Evolutionary conservation across 1,284 basidiomycete species (phyloP).

Genomic region (Leucocoprinus gongylophorus): DNA sequence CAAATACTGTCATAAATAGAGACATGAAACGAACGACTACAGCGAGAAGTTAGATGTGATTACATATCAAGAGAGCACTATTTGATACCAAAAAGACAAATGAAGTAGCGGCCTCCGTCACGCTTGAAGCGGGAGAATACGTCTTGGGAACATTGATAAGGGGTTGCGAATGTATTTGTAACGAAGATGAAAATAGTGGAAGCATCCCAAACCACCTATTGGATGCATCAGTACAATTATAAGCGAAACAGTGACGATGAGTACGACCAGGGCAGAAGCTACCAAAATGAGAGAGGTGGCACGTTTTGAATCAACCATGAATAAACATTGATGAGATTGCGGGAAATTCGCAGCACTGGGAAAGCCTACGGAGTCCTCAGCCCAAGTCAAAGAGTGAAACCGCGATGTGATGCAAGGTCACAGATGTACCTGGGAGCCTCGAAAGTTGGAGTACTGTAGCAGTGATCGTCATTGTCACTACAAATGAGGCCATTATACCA

Average conservation of each 20-base stretch:
- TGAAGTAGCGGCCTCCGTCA: conserved; percentile 4
- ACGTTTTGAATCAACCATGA: too few relatives aligned
- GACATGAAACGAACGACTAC: neutral
- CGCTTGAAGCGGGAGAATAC: neutral
- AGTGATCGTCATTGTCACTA: neutral
- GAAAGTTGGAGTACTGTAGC: neutral
- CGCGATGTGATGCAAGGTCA: neutral
- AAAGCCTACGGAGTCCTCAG: too few relatives aligned
- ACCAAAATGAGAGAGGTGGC: neutral
- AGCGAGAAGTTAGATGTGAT: neutral
- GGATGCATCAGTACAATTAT: neutral
- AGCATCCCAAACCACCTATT: conserved; percentile 6
- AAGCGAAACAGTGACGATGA: neutral
- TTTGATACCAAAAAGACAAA: neutral
- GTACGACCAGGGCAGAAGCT: neutral
- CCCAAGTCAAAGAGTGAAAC: too few relatives aligned
- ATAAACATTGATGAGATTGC: too few relatives aligned
- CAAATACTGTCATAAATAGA: conserved; percentile 1
- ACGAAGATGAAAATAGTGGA: neutral
- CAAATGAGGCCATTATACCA: neutral
- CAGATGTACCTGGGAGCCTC: neutral
- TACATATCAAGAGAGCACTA: neutral
- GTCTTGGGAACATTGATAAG: neutral
- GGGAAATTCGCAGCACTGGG: too few relatives aligned
- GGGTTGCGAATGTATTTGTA: neutral